These are phyloP conservation scores for Cystobasidium onofrii DNA, from an alignment of 768 basidiomycete genomes.

Conservation along the genomic window DNA sequence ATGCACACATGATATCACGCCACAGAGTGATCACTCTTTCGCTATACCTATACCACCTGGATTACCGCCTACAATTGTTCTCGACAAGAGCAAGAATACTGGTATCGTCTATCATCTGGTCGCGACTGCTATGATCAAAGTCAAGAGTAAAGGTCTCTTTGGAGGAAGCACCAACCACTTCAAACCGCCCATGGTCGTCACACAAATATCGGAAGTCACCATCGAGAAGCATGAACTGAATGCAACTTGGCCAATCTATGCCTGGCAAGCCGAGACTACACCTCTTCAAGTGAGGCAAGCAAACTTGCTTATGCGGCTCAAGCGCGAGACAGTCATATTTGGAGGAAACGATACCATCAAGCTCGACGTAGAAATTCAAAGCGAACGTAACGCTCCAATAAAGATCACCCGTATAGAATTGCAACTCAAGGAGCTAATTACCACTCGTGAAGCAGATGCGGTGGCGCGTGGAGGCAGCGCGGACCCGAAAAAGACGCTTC, in stretches of 20 bases:
- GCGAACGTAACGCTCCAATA: conserved; percentile 11
- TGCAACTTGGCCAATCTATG: conserved; percentile 21
- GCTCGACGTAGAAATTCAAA: conserved; percentile 13
- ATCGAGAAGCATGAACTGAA: conserved; percentile 30
- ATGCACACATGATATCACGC: neutral
- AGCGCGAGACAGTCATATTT: conserved; percentile 22
- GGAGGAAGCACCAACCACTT: neutral
- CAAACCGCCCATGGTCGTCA: conserved; percentile 14
- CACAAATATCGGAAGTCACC: conserved; percentile 5
- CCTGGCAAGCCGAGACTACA: conserved; percentile 10
- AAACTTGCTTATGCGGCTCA: neutral
- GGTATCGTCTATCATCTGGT: conserved; percentile 28
- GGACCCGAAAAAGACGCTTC: neutral
- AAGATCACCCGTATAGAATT: conserved; percentile 16
- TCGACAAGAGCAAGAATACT: conserved; percentile 22
- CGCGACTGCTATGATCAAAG: conserved; percentile 8
- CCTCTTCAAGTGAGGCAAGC: neutral
- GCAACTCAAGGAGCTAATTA: neutral
- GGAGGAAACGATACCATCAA: conserved; percentile 1
- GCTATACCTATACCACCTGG: conserved; percentile 27
- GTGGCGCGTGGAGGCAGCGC: neutral
- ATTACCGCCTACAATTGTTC: conserved; percentile 11
- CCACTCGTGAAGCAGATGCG: neutral
- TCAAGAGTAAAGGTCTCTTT: conserved; percentile 1
- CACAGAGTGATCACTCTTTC: conserved; percentile 22